A percentile compares a stretch with the other conserved stretches of the same genome.
phyloP scores from a whole-genome alignment of 1,284 basidiomycete species.

The Rhodofomes roseus region DNA sequence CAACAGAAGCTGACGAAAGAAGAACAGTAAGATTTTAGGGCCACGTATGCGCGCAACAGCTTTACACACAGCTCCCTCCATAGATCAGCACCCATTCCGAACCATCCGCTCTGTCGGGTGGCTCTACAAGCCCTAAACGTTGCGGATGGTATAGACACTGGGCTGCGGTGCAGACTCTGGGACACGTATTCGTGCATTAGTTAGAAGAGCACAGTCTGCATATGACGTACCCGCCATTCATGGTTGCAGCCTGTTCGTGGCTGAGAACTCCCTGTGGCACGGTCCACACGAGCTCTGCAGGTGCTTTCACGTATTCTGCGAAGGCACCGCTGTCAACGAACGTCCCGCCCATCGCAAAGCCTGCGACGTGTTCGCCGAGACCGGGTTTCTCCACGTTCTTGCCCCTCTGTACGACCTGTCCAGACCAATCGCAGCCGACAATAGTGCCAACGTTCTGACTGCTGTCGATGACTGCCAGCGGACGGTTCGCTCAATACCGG shows the following conservation, averaged over 20 bases:
- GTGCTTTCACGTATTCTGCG: conserved; percentile 37
- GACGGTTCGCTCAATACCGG: not conserved
- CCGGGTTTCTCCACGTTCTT: conserved; percentile 16
- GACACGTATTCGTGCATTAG: not conserved
- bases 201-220: not conserved
- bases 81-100: conserved; percentile 28
- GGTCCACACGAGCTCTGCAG: conserved; percentile 29
- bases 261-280: conserved; percentile 27
- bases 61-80: conserved; percentile 29
- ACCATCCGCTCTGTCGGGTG: conserved; percentile 14
- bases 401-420: conserved; percentile 21
- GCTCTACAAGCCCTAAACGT: conserved; percentile 23
- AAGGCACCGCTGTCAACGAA: conserved; percentile 30
- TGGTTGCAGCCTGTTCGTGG: conserved; percentile 36
- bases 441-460: conserved; percentile 15
- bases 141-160: conserved; percentile 30
- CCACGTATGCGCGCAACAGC: not conserved
- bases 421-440: conserved; percentile 25
- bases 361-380: conserved; percentile 24
- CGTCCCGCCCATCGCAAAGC: conserved; percentile 21
- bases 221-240: conserved; percentile 31
- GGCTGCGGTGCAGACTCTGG: conserved; percentile 30
- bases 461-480: conserved; percentile 12
- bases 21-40: not conserved
- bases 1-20: conserved; percentile 28